A percentile compares a stretch with the other conserved stretches of the same genome.
Evolutionary conservation across 129 eudicot genomes (phyloP).

Genomic region (Flaveria sonorensis): DNA sequence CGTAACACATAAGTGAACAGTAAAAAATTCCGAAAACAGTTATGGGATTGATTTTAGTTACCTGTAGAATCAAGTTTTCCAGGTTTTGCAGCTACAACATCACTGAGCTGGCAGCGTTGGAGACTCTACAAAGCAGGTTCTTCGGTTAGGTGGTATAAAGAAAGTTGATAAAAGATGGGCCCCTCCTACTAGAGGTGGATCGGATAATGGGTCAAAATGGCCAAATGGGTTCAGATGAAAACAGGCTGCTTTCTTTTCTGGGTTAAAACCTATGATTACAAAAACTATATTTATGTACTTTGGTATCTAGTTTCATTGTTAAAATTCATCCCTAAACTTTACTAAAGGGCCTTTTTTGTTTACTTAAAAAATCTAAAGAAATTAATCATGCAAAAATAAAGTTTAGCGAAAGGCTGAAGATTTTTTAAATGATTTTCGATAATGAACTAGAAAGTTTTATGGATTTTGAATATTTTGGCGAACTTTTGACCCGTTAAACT

Average conservation of each 20-base stretch:
- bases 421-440: too few relatives aligned
- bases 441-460: too few relatives aligned
- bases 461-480: too few relatives aligned
- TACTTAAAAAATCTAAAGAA: too few relatives aligned
- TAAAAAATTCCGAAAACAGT: not conserved
- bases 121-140: constrained; percentile 55
- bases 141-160: constrained; percentile 15
- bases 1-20: not conserved
- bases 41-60: not conserved
- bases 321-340: too few relatives aligned
- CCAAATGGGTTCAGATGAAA: not conserved
- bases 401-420: too few relatives aligned
- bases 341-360: too few relatives aligned
- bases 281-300: not conserved
- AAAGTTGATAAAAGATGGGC: constrained; percentile 4
- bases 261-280: not conserved
- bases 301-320: not conserved
- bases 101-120: constrained; percentile 58
- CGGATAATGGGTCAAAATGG: not conserved
- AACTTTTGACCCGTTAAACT: too few relatives aligned
- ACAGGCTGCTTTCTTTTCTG: not conserved
- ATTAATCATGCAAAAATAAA: too few relatives aligned
- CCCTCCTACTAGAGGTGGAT: not conserved
- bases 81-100: constrained; percentile 44
- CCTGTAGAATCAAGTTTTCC: constrained; percentile 43